These are phyloP conservation scores for Excoecaria agallocha DNA, from an alignment of 345 rosid genomes.

Conservation along the genomic window DNA sequence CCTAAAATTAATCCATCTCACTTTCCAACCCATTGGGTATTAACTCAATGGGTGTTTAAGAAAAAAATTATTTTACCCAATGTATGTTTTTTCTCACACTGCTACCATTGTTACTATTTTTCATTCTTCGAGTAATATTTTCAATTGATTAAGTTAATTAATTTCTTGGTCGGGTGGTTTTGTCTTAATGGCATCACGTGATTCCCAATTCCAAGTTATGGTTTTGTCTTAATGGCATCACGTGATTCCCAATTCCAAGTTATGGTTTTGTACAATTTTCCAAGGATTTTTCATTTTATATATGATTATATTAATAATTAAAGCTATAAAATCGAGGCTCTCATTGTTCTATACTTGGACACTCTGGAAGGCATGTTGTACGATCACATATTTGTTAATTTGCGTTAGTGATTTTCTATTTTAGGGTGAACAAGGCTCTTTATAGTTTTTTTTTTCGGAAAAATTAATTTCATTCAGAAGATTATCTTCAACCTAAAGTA, in stretches of 20 bases:
- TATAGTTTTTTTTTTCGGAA: no score
- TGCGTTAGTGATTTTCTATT: not conserved
- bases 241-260: slow-evolving; percentile 76
- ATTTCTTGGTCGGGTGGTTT: slow-evolving; percentile 60
- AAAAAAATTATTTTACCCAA: no score
- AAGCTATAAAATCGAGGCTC: slow-evolving; percentile 20
- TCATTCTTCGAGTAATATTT: not conserved
- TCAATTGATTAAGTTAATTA: slow-evolving; percentile 32
- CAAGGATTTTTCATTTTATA: slow-evolving; percentile 15
- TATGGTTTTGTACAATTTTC: slow-evolving; percentile 34
- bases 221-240: slow-evolving; percentile 83
- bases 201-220: no score
- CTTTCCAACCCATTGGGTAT: no score
- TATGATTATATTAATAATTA: slow-evolving; percentile 12
- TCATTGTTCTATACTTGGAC: not conserved
- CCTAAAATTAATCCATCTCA: no score
- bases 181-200: no score
- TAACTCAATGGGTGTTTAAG: no score
- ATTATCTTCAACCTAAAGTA: no score
- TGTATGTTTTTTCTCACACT: slow-evolving; percentile 14
- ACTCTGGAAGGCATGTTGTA: slow-evolving; percentile 6
- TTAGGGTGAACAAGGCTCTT: no score
- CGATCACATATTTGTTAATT: not conserved
- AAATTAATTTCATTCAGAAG: no score
- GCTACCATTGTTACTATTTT: no score